A percentile compares a stretch with the other conserved stretches of the same genome.
phyloP scores from a whole-genome alignment of 176 grass and related monocot genomes.

The Eremochloa ophiuroides region DNA sequence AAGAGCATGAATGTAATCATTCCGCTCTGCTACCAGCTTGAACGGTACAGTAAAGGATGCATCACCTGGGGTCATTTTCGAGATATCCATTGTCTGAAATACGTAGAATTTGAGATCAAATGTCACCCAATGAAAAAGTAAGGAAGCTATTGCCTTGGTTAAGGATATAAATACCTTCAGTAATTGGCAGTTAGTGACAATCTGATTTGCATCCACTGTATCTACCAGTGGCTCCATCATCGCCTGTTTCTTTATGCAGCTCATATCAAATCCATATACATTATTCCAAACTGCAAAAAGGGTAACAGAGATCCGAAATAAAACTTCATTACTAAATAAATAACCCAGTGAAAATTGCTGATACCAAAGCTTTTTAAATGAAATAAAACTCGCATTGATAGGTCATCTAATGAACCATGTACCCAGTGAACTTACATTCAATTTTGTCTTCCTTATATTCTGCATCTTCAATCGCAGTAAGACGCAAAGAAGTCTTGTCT shows the following conservation, averaged over 20 bases:
- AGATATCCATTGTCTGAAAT: conserved; percentile 94
- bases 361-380: not conserved
- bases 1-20: conserved; percentile 92
- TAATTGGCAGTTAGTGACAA: conserved; percentile 83
- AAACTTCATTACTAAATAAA: not conserved
- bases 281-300: conserved; percentile 72
- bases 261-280: conserved; percentile 99
- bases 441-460: conserved; percentile 98
- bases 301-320: not conserved
- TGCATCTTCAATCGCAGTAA: conserved; percentile 93
- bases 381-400: not conserved
- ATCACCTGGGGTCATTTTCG: conserved; percentile 84
- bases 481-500: conserved; percentile 81
- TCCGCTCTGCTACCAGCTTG: conserved; percentile 80
- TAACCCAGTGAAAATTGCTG: not conserved
- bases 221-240: conserved; percentile 97
- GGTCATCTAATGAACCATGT: not conserved
- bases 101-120: conserved; percentile 7
- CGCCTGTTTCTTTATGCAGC: conserved; percentile 96
- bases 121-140: not conserved
- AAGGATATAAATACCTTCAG: conserved; percentile 49
- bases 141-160: not conserved
- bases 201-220: conserved; percentile 81
- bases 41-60: conserved; percentile 86
- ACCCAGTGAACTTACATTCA: conserved; percentile 52